These are phyloP conservation scores for Penicillium paradoxum DNA, from an alignment of 495 filamentous ascomycete species.

Conservation along the genomic window DNA sequence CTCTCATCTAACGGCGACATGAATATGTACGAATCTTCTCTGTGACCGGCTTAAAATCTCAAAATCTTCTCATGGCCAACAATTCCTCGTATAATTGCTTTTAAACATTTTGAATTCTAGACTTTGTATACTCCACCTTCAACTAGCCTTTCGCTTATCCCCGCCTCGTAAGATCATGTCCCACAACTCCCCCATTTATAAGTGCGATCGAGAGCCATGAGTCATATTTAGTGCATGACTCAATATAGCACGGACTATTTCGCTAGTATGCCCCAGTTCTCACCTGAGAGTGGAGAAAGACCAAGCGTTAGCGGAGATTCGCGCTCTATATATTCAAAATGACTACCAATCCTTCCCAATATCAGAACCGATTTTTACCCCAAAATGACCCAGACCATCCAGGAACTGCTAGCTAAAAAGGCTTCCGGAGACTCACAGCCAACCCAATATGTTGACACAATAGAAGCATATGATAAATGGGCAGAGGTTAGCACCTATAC, in stretches of 20 bases:
- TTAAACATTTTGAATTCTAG: background rate
- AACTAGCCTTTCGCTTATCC: no score
- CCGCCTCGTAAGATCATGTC: no score
- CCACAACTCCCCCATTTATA: no score
- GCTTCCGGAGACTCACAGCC: background rate
- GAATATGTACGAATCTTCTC: constrained; percentile 26
- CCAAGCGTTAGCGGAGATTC: background rate
- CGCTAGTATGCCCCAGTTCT: background rate
- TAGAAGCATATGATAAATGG: constrained; percentile 43
- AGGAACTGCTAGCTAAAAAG: constrained; percentile 18
- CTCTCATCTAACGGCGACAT: constrained; percentile 26
- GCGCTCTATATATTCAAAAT: background rate
- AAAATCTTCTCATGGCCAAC: constrained; percentile 2
- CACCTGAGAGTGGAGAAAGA: background rate
- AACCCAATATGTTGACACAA: constrained; percentile 32
- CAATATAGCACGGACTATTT: background rate
- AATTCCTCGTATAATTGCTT: background rate
- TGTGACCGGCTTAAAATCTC: constrained; percentile 12
- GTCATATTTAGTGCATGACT: background rate
- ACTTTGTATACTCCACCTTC: background rate
- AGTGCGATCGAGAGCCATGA: background rate
- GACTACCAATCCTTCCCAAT: no score
- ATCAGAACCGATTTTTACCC: no score
- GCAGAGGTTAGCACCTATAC: constrained; percentile 25
- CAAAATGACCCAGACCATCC: constrained; percentile 27